phyloP scores from a whole-genome alignment of 2,329 filamentous ascomycete genomes.

The Pseudocercospora macadamiae region DNA sequence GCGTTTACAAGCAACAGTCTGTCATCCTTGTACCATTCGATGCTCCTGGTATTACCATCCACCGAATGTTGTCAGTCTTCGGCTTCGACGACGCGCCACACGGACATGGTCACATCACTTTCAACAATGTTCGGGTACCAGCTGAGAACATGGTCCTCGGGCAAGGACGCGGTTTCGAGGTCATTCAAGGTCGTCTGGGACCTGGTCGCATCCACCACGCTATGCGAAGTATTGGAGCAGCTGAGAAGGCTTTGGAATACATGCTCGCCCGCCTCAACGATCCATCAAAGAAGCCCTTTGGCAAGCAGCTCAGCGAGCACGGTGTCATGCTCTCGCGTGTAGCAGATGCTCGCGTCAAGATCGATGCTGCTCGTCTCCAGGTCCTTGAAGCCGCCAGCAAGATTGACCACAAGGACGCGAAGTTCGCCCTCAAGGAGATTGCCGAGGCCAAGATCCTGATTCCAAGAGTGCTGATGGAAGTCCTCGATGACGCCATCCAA shows the following conservation, averaged over 20 bases:
- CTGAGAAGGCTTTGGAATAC: conserved; percentile 91
- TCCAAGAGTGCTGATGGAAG: conserved; percentile 76
- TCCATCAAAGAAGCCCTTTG: conserved; percentile 85
- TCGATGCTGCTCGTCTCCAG: conserved; percentile 84
- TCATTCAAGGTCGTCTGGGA: conserved; percentile 94
- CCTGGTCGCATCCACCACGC: conserved; percentile 97
- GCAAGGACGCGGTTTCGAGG: conserved; percentile 93
- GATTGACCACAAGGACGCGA: conserved; percentile 88
- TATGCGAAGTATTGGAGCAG: conserved; percentile 90
- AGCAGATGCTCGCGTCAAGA: conserved; percentile 87
- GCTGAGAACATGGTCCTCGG: conserved; percentile 83
- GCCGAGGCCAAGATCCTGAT: conserved; percentile 93
- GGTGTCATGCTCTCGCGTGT: conserved; percentile 96
- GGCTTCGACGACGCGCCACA: conserved; percentile 97
- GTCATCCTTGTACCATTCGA: conserved; percentile 85
- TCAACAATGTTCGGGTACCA: conserved; percentile 88
- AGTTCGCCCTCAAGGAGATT: conserved; percentile 88
- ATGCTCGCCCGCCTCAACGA: conserved; percentile 95
- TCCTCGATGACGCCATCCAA: conserved; percentile 88
- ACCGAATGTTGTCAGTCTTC: conserved; percentile 92
- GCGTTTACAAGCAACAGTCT: conserved; percentile 88
- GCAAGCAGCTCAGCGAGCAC: conserved; percentile 82
- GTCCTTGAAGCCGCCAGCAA: conserved; percentile 94
- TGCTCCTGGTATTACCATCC: conserved; percentile 81
- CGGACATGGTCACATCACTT: conserved; percentile 90